Base-by-base conservation (phyloP, 768 basidiomycete species). In the Mrakia gelida region DNA sequence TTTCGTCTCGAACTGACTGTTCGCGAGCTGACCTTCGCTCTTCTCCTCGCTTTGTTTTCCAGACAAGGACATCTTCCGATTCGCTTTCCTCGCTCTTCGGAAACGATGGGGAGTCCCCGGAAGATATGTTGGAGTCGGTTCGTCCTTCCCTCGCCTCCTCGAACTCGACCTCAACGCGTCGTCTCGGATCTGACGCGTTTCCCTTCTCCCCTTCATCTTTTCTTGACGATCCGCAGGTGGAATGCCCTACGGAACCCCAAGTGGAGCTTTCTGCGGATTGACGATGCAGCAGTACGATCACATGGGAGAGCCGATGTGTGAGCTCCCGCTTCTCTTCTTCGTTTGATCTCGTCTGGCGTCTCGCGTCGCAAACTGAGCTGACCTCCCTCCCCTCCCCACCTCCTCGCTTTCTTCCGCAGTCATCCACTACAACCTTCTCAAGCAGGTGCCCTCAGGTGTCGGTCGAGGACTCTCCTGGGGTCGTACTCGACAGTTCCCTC, bases 31-130 rank as follows among this genome's bases (percentile, higher is more conserved):
- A 28, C 32, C 26, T 28, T 62, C 13, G 1, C n/a, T 28, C 23
- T 34, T 23, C 15, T 21, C 10, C 6, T 34, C 32, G 3, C 30
- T 65, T 62, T n/a, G 8, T 62, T 23, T 63, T 11, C 30, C 62
- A 67, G 67, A 70, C 67, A 70, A 70, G 67, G 67, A 70, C 67
- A 70, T 70, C 67, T 70, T 70, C 38, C 67, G 67, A 23, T 80
- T 85, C 84, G 84, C 86, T 0, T 79, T 86, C 76, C 82, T 86
- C 1, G 84, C 85, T 0, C 81, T 87, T 0, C 79, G 86, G 6
- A 87, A 87, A 74, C 82, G 86, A 28, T 87, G 86, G 86, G 86
- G 84, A 2, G 84, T 86, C 8, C 86, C 86, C 0, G 86, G 86
- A 3, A 83, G 85, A 7, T 85, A 84, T 79, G 84, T 87, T 49